Conservation (phyloP, 2,329 filamentous ascomycete genomes). For the Echinosphaeria canescens region DNA sequence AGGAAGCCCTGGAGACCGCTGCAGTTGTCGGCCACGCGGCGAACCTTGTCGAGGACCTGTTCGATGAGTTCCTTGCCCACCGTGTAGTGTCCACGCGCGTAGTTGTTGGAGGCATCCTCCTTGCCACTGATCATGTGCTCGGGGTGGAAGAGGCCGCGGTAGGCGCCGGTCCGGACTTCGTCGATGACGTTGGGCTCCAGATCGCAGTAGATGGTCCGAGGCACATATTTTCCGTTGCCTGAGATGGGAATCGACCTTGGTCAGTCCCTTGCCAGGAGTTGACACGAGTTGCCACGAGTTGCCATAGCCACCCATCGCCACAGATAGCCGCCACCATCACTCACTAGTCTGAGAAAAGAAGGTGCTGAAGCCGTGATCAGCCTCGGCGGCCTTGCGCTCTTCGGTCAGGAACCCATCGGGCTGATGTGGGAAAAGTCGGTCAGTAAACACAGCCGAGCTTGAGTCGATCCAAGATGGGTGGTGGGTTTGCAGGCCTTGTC, state of each 20-base stretch:
- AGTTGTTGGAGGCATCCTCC: conserved; percentile 99
- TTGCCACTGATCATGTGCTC: conserved; percentile 99
- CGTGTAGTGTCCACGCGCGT: conserved; percentile 98
- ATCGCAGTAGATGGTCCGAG: conserved; percentile 98
- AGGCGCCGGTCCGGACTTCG: conserved; percentile 93
- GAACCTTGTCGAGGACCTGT: conserved; percentile 92
- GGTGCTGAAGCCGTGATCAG: conserved; percentile 97
- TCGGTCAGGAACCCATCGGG: conserved; percentile 97
- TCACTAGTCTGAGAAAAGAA: conserved; percentile 99
- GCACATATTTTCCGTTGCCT: conserved; percentile 98
- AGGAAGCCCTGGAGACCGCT: conserved; percentile 96
- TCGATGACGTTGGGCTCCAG: conserved; percentile 99
- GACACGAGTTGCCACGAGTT: too few species aligned
- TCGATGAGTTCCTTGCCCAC: conserved; percentile 99
- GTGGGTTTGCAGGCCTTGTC: not conserved
- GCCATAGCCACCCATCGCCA: too few species aligned
- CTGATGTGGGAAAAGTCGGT: conserved; percentile 32
- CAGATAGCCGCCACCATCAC: too few species aligned
- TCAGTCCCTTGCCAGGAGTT: conserved; percentile 3
- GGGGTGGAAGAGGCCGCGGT: conserved; percentile 94
- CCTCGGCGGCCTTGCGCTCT: conserved; percentile 82
- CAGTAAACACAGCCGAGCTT: too few species aligned
- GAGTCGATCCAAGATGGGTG: too few species aligned
- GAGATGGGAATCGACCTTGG: conserved; percentile 1
- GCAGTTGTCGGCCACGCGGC: conserved; percentile 95